Evolutionary conservation across 2,329 filamentous ascomycete species (phyloP).

Genomic region (Neonectria faginata): DNA sequence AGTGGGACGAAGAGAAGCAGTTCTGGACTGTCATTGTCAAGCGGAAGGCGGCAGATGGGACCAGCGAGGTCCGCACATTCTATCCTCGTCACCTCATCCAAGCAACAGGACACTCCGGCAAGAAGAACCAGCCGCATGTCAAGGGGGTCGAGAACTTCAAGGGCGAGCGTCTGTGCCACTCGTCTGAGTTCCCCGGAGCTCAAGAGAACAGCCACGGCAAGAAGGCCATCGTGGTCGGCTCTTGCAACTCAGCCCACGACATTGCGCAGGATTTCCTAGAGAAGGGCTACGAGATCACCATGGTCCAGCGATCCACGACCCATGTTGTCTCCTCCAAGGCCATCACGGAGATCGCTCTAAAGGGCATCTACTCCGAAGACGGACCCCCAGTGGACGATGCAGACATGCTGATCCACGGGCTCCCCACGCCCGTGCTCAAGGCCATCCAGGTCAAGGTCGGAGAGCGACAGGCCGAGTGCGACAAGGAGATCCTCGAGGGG

Average conservation of each 20-base stretch:
- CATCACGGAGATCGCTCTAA: slow-evolving; percentile 64
- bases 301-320: slow-evolving; percentile 76
- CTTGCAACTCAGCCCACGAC: slow-evolving; percentile 76
- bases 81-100: slow-evolving; percentile 74
- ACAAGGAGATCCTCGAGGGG: slow-evolving; percentile 55
- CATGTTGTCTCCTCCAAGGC: slow-evolving; percentile 70
- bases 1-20: slow-evolving; percentile 62
- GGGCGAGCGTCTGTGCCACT: slow-evolving; percentile 71
- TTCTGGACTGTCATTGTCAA: slow-evolving; percentile 68
- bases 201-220: slow-evolving; percentile 60
- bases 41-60: slow-evolving; percentile 61
- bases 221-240: slow-evolving; percentile 74
- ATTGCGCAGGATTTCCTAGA: slow-evolving; percentile 76
- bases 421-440: slow-evolving; percentile 71
- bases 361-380: slow-evolving; percentile 61
- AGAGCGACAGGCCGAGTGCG: slow-evolving; percentile 48
- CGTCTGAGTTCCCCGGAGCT: slow-evolving; percentile 69
- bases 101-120: slow-evolving; percentile 75
- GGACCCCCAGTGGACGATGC: slow-evolving; percentile 73
- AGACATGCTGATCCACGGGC: slow-evolving; percentile 69
- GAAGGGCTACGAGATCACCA: slow-evolving; percentile 74
- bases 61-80: slow-evolving; percentile 64
- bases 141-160: slow-evolving; percentile 68
- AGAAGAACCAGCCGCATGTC: slow-evolving; percentile 70
- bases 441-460: slow-evolving; percentile 62